phyloP scores from a whole-genome alignment of 2,329 filamentous ascomycete genomes.

The Fusarium musae region DNA sequence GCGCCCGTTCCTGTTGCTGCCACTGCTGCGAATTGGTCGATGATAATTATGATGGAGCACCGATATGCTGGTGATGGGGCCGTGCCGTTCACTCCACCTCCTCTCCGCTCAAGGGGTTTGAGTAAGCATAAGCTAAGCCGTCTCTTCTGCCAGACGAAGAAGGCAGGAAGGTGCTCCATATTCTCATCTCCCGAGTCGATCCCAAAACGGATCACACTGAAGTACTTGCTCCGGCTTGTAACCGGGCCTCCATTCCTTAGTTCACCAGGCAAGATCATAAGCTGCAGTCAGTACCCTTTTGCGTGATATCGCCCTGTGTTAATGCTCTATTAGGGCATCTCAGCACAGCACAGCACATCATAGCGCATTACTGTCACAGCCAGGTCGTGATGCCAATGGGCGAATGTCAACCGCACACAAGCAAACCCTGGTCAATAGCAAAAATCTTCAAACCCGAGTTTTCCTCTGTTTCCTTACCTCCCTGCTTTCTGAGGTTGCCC shows the following conservation, averaged over 20 bases:
- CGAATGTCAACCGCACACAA: slow-evolving; percentile 15
- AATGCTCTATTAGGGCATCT: slow-evolving; percentile 30
- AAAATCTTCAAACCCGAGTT: slow-evolving; percentile 43
- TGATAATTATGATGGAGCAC: slow-evolving; percentile 29
- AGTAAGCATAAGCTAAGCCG: slow-evolving; percentile 46
- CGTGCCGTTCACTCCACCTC: slow-evolving; percentile 40
- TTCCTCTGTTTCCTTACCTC: slow-evolving; percentile 42
- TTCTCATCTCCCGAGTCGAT: slow-evolving; percentile 41
- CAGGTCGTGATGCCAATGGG: slow-evolving; percentile 15
- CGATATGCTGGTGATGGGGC: slow-evolving; percentile 35
- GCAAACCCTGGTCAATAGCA: slow-evolving; percentile 40
- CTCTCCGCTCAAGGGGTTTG: slow-evolving; percentile 39
- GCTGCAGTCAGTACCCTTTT: slow-evolving; percentile 22
- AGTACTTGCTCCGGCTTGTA: slow-evolving; percentile 34
- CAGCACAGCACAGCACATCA: background rate
- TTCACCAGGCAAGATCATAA: slow-evolving; percentile 11
- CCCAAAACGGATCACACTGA: slow-evolving; percentile 30
- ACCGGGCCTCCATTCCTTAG: slow-evolving; percentile 26
- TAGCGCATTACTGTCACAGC: slow-evolving; percentile 14
- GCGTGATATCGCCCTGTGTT: slow-evolving; percentile 32
- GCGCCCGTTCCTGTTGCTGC: slow-evolving; percentile 20
- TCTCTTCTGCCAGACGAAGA: slow-evolving; percentile 36
- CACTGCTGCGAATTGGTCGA: slow-evolving; percentile 29
- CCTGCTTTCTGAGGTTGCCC: slow-evolving; percentile 36
- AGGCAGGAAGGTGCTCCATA: slow-evolving; percentile 34